Conservation (phyloP, 257 asterid species). For the Leptodermis oblonga region DNA sequence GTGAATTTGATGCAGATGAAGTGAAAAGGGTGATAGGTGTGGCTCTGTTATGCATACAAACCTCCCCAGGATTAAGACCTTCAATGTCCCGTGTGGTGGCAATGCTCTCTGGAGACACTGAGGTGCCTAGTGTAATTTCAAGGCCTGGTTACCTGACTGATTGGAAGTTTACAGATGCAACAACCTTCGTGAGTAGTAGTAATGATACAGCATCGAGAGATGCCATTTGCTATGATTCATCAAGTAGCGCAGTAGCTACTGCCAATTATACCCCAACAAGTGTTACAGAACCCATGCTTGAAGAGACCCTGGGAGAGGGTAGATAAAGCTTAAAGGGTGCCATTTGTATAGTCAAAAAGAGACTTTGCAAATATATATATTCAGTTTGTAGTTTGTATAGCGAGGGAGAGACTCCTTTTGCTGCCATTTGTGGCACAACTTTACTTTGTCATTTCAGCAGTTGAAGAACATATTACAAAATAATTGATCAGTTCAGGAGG, state of each 20-base stretch:
- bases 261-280: conserved; percentile 1
- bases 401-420: neutral
- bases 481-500: too few species aligned
- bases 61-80: conserved; percentile 25
- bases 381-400: too few species aligned
- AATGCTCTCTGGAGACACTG: conserved; percentile 23
- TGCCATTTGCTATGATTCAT: neutral
- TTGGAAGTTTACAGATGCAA: conserved; percentile 20
- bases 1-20: conserved; percentile 17
- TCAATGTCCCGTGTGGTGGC: conserved; percentile 26
- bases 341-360: too few species aligned
- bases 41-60: conserved; percentile 24
- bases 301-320: conserved; percentile 16
- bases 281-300: neutral
- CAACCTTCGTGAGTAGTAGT: conserved; percentile 11
- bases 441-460: too few species aligned
- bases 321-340: neutral
- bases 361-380: too few species aligned
- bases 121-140: conserved; percentile 11
- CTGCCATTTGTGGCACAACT: neutral
- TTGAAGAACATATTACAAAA: too few species aligned
- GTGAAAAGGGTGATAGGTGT: conserved; percentile 19
- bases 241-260: neutral
- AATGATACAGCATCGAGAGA: conserved; percentile 4
- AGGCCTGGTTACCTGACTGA: conserved; percentile 24